phyloP scores from a whole-genome alignment of 352 stramenopile genomes.

The Pythium brachiatum region DNA sequence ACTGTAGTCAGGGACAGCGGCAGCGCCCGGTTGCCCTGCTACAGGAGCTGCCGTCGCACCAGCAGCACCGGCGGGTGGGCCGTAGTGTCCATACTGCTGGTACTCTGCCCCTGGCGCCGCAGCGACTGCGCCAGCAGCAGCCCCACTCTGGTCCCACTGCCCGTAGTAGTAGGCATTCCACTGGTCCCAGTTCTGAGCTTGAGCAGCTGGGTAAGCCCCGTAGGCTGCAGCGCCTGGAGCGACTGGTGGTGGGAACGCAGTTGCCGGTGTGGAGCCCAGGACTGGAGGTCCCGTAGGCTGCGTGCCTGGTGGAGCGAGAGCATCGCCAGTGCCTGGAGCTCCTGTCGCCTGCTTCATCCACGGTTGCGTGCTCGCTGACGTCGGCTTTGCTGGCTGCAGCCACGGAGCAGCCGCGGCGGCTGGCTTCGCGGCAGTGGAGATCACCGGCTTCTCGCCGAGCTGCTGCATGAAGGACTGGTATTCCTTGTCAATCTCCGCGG shows the following conservation, averaged over 20 bases:
- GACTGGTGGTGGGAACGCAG: conserved; percentile 27
- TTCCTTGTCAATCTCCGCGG: conserved; percentile 78
- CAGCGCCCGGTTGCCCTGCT: conserved; percentile 4
- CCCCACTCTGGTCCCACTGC: conserved; percentile 19
- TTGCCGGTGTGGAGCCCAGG: conserved; percentile 28
- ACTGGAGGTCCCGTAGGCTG: conserved; percentile 17
- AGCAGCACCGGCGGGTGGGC: neutral
- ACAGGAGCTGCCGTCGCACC: neutral
- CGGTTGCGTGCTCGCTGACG: conserved; percentile 38
- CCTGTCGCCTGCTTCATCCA: conserved; percentile 64
- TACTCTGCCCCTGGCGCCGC: conserved; percentile 19
- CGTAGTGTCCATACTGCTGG: conserved; percentile 26
- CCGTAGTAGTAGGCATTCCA: conserved; percentile 30
- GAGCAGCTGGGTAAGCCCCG: conserved; percentile 13
- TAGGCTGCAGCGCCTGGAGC: conserved; percentile 7
- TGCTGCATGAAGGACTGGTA: conserved; percentile 89
- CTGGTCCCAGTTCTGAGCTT: conserved; percentile 24
- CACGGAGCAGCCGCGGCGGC: conserved; percentile 46
- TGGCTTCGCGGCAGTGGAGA: conserved; percentile 53
- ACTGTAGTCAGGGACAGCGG: conserved; percentile 18
- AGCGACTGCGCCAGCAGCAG: neutral
- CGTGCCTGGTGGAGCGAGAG: conserved; percentile 29
- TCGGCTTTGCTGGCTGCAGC: conserved; percentile 60
- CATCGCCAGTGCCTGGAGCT: conserved; percentile 36
- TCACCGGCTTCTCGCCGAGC: conserved; percentile 71